Base-by-base conservation (phyloP, 1,139 yeast species). In the Sugiyamaella novakii region DNA sequence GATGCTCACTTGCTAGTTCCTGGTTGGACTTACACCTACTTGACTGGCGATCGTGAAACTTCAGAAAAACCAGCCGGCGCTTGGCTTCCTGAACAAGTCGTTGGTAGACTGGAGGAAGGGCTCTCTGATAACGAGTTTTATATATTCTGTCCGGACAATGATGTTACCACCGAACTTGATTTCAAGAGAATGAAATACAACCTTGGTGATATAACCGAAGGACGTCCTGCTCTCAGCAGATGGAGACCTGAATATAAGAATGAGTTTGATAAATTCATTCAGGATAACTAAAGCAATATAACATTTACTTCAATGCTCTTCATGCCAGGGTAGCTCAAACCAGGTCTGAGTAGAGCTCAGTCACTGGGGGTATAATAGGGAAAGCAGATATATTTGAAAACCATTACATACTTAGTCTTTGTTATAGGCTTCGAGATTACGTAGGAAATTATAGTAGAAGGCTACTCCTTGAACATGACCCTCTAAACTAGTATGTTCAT, bases 401-500 rank as follows among this genome's bases (percentile, higher is more conserved):
- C 7, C 14, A 17, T 8, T 10, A 19, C 5, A 5, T 35, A 19
- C 21, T 28, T 38, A 27, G 18, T 40, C 21, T 5, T 28, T 34
- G n/a, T 12, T 28, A 12, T 43, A 33, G 15, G 47, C 47, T 27
- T 43, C 22, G 8, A 46, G 34, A 35, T 54, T 54, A 21, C 51
- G 38, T 30, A 54, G 40, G 33, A 52, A 80, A 54, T 79, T 79
- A 62, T 81, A 81, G 63, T 76, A 74, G 65, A 82, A 83, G 0
- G 83, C 84, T 36, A 82, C 74, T 2, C 78, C 71, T 50, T 79
- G 78, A 50, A 84, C 59, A 59, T 83, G 87, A 19, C 77, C 72
- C 30, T 76, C 75, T 50, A 80, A 64, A 5, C 71, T 68, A 35
- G 80, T 70, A 47, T 72, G 74, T 61, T 83, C 92, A 58, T 83